phyloP scores from a whole-genome alignment of 495 filamentous ascomycete species.

The Tuber magnatum region DNA sequence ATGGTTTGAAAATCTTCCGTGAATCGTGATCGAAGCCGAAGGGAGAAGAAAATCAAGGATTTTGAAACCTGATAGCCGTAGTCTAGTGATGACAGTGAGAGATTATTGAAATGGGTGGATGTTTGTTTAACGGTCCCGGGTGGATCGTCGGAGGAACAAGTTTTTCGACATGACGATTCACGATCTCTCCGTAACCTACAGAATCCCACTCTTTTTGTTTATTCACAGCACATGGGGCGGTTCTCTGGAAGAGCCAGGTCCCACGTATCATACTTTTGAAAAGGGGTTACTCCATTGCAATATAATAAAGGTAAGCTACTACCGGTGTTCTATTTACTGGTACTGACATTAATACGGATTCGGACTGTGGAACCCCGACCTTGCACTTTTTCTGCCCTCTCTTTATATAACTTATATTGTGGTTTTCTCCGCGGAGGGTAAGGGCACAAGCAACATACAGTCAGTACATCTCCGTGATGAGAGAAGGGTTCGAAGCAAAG shows the following conservation, averaged over 20 bases:
- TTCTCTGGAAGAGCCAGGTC: neutral
- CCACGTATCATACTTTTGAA: slow-evolving; percentile 5
- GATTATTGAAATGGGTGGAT: neutral
- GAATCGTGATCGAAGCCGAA: slow-evolving; percentile 3
- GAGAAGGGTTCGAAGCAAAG: neutral
- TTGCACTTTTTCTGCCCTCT: neutral
- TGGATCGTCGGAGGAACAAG: neutral
- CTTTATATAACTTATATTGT: slow-evolving; percentile 1
- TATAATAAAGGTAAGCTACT: neutral
- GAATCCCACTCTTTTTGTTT: neutral
- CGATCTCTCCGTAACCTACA: neutral
- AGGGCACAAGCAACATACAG: neutral
- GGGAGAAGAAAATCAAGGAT: neutral
- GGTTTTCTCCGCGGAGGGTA: slow-evolving; percentile 1
- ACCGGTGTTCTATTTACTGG: neutral
- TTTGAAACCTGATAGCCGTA: neutral
- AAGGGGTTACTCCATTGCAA: neutral
- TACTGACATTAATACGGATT: neutral
- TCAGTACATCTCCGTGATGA: neutral
- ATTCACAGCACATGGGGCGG: neutral
- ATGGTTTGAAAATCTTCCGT: neutral
- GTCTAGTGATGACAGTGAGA: neutral
- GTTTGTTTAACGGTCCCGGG: neutral
- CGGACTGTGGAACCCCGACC: slow-evolving; percentile 1
- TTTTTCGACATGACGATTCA: neutral